Conservation (phyloP, 345 rosid genomes). For the Erysimum cheiranthoides region DNA sequence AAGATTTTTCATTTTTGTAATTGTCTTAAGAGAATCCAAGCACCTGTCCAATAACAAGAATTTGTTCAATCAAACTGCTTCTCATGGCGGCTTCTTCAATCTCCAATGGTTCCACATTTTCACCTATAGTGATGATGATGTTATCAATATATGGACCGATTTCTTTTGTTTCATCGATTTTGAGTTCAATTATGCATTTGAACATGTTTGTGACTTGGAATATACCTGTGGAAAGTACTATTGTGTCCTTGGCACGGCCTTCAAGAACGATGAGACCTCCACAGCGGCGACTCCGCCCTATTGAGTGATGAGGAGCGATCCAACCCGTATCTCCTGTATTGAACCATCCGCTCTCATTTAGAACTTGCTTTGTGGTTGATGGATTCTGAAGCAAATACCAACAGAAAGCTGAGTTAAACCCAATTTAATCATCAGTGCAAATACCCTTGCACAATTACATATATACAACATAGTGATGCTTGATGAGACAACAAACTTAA, state of each 20-base stretch:
- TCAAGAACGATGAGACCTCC: constrained; percentile 88
- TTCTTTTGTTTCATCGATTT: neutral
- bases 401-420: constrained; percentile 17
- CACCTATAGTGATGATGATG: constrained; percentile 58
- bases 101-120: constrained; percentile 87
- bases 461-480: constrained; percentile 3
- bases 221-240: constrained; percentile 95
- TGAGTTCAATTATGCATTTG: constrained; percentile 11
- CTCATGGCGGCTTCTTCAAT: constrained; percentile 92
- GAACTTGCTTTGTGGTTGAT: constrained; percentile 65
- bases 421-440: constrained; percentile 1
- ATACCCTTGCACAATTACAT: neutral
- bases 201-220: constrained; percentile 13
- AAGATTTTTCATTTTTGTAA: neutral
- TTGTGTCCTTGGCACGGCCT: constrained; percentile 97
- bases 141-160: neutral
- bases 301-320: constrained; percentile 85
- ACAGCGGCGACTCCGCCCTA: constrained; percentile 77
- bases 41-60: constrained; percentile 91
- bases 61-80: constrained; percentile 78
- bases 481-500: neutral
- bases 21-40: neutral
- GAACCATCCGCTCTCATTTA: constrained; percentile 86
- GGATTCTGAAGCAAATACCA: constrained; percentile 61
- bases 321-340: constrained; percentile 91